Conservation (phyloP, 2,329 filamentous ascomycete genomes). For the Penicillium griseofulvum region DNA sequence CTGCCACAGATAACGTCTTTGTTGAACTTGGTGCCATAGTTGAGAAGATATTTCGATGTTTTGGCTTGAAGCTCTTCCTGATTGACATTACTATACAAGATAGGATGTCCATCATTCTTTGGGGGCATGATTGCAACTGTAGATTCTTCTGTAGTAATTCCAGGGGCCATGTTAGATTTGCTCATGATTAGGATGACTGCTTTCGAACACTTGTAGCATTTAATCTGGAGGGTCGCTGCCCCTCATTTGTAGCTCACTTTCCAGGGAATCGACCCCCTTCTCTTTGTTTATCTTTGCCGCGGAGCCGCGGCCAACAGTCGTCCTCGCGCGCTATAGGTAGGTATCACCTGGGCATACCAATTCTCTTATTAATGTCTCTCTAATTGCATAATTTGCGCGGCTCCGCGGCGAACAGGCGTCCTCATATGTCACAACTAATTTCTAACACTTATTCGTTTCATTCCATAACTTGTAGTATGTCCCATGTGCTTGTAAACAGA, state of each 20-base stretch:
- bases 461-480: constrained; percentile 9
- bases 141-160: background rate
- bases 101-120: background rate
- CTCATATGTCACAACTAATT: no score
- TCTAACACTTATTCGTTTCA: background rate
- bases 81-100: background rate
- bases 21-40: constrained; percentile 12
- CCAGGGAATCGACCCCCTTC: background rate
- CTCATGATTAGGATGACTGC: background rate
- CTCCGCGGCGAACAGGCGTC: background rate
- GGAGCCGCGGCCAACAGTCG: background rate
- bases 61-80: constrained; percentile 6
- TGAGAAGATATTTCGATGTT: constrained; percentile 5
- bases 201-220: background rate
- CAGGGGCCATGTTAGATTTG: background rate
- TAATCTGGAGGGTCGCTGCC: background rate
- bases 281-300: background rate
- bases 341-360: no score
- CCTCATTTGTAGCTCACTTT: background rate
- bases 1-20: constrained; percentile 12
- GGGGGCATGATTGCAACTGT: background rate
- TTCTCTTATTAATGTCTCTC: no score
- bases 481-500: constrained; percentile 13
- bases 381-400: background rate
- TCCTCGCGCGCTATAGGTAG: no score